Percentiles rank a stretch among this genome's conserved stretches.
These are phyloP conservation scores for Mycena chlorophos DNA, from an alignment of 768 basidiomycete genomes.

Conservation along the genomic window DNA sequence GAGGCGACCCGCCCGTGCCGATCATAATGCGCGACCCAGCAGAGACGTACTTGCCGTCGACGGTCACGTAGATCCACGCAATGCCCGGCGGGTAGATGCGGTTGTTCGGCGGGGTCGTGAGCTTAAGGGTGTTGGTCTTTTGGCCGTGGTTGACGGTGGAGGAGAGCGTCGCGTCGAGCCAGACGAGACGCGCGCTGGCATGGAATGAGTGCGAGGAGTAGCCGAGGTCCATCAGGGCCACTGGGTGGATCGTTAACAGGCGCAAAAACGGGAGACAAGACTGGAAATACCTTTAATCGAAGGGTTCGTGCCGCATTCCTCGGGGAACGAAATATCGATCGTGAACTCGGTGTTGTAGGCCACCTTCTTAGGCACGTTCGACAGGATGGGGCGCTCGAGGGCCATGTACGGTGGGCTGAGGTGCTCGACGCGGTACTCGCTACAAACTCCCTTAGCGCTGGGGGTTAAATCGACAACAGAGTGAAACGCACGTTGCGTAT, in stretches of 20 bases:
- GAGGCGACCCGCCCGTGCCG: constrained; percentile 16
- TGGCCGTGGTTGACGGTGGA: constrained; percentile 26
- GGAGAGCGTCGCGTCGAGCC: constrained; percentile 31
- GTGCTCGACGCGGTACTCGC: constrained; percentile 31
- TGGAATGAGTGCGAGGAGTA: constrained; percentile 40
- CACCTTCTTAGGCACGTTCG: constrained; percentile 31
- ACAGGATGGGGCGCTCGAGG: constrained; percentile 21
- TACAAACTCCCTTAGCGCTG: constrained; percentile 6
- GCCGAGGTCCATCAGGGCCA: constrained; percentile 37
- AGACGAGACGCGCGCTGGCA: constrained; percentile 35
- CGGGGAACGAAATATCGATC: constrained; percentile 34
- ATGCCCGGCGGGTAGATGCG: constrained; percentile 36
- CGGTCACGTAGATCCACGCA: constrained; percentile 14
- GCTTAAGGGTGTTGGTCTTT: constrained; percentile 24
- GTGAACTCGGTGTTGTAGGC: constrained; percentile 34
- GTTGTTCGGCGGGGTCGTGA: constrained; percentile 37
- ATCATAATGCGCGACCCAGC: constrained; percentile 15
- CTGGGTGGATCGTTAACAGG: constrained; percentile 18
- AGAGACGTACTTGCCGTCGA: constrained; percentile 8
- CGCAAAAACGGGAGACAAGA: background rate
- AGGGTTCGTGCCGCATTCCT: constrained; percentile 1
- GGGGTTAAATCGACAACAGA: background rate
- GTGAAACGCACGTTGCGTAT: constrained; percentile 14
- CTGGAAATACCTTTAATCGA: constrained; percentile 12
- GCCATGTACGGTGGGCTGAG: constrained; percentile 35